Base-by-base conservation (phyloP, 73 alveolate species). In the Stentor roeselii region DNA sequence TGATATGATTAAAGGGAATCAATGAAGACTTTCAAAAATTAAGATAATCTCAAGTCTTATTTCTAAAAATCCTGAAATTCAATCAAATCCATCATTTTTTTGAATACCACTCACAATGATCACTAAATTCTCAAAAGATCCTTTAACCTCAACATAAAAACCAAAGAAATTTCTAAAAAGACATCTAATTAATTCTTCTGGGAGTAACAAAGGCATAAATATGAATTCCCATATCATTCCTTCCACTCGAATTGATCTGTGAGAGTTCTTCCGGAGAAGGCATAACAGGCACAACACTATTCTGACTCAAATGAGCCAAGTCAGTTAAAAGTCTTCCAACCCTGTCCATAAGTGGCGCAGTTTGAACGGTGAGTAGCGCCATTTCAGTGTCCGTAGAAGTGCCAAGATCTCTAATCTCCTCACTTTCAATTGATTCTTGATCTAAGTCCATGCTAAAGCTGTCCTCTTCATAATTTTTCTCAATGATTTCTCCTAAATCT, bases 341-440 rank as follows among this genome's bases (percentile, higher is more conserved):
- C 67, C 95, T 42, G 58, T 90, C 95, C 42, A 90, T 39, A 3
- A 90, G 60, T 3, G 95, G 95, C 11, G 92, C 93, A 27, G 87
- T 59, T 42, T 90, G 78, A 6, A 90, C 84, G n/a, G 84, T 39
- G 36, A 76, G 82, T 0, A 76, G 39, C 37, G 2, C 30, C 6
- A 76, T 21, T 39, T 76, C 84, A 21, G 14, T 34, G 1, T 76
- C 84, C 32, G 76, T 37, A 15, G 41, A 21, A 31, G 39, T 37
- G 30, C 21, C 67, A 50, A 50, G 6, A 11, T 50, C 67, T 11
- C 21, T 50, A 76, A 14, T 76, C 59, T 76, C 60, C 21, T 21
- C 31, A 30, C 74, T 76, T n/a, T 39, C 34, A 41, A 76, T 21
- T 21, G 36, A 21, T 34, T 67, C 80, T 50, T 50, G 6, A 21